Conservation (phyloP, 306 rosid species). For the Prunus dulcis region DNA sequence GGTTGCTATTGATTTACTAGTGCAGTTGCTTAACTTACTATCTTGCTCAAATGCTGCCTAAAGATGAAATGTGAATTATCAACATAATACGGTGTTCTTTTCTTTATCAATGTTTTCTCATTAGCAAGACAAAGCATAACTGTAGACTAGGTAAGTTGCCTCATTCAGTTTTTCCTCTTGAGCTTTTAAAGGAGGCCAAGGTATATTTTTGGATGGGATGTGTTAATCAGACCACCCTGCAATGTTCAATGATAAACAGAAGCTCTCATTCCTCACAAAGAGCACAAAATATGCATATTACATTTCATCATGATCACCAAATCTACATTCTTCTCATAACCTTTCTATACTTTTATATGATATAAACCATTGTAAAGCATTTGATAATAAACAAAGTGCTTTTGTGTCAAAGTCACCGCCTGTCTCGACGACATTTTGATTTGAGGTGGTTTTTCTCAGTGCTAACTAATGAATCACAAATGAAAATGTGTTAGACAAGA, state of each 20-base stretch:
- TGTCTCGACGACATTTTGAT: background rate
- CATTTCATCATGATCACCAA: conserved; percentile 8
- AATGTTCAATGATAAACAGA: background rate
- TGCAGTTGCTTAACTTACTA: no score
- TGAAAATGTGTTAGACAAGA: conserved; percentile 46
- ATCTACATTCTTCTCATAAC: background rate
- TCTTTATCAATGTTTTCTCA: no score
- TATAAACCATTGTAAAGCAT: background rate
- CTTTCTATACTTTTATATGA: background rate
- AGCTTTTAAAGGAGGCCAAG: no score
- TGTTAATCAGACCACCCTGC: no score
- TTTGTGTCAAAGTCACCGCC: background rate
- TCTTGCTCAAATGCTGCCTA: no score
- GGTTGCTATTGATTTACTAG: no score
- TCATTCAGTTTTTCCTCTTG: no score
- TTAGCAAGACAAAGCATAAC: no score
- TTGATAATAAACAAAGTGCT: conserved; percentile 1
- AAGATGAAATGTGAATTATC: no score
- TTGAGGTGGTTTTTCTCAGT: conserved; percentile 1
- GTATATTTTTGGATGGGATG: no score
- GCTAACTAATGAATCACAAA: background rate
- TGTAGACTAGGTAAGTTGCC: no score
- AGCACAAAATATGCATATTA: background rate
- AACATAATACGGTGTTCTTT: no score
- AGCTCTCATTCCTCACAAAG: background rate